Evolutionary conservation across 331 rosid genomes (phyloP).

Genomic region (Ulmus americana): DNA sequence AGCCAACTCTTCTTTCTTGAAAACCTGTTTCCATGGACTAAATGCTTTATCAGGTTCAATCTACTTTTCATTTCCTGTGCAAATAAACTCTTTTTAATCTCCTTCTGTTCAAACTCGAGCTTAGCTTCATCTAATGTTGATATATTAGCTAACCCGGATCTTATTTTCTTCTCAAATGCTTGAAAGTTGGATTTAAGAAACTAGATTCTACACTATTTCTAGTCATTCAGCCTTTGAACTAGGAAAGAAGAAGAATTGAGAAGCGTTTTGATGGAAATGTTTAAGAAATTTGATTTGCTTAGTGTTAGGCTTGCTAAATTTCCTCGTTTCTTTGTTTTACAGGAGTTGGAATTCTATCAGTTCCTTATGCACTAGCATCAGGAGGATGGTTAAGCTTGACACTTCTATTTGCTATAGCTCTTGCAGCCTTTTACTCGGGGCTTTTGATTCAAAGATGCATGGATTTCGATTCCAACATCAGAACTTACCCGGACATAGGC

Average conservation of each 20-base stretch:
- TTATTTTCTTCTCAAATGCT: neutral
- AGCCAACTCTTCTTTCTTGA: constrained; percentile 30
- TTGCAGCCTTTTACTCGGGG: constrained; percentile 48
- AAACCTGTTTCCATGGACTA: constrained; percentile 52
- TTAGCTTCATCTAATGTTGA: too few relatives aligned
- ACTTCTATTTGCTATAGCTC: constrained; percentile 44
- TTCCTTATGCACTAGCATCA: constrained; percentile 78
- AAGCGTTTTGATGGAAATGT: too few relatives aligned
- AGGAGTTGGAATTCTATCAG: constrained; percentile 83
- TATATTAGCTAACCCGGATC: too few relatives aligned
- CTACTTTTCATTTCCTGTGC: neutral
- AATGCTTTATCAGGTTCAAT: constrained; percentile 62
- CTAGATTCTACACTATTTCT: too few relatives aligned
- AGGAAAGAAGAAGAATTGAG: too few relatives aligned
- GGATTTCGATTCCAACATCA: constrained; percentile 52
- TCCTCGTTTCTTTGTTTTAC: constrained; percentile 11
- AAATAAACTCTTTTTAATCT: neutral
- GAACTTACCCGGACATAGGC: constrained; percentile 71
- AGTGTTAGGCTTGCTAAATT: neutral
- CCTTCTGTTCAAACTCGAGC: too few relatives aligned
- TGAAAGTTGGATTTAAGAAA: too few relatives aligned
- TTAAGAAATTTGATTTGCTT: too few relatives aligned
- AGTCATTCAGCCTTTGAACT: too few relatives aligned
- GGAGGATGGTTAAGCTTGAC: constrained; percentile 78
- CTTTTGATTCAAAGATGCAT: constrained; percentile 63